phyloP scores from a whole-genome alignment of 352 stramenopile genomes.

The Phytopythium chamaehyphon region DNA sequence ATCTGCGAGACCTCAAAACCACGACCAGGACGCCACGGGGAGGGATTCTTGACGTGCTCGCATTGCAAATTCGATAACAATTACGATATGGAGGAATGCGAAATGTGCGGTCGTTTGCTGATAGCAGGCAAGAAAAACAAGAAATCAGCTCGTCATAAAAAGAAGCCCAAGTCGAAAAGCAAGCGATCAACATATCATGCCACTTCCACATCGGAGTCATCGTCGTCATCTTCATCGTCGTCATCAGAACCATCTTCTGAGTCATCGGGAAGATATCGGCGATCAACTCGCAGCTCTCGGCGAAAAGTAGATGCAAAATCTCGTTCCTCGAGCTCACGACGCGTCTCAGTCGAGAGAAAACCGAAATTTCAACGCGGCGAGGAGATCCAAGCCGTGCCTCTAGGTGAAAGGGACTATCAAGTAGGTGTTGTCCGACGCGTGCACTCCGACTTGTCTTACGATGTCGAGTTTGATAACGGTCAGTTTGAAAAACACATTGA shows the following conservation, averaged over 20 bases:
- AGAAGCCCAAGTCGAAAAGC: constrained; percentile 32
- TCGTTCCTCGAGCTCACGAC: constrained; percentile 14
- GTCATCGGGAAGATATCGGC: constrained; percentile 13
- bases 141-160: constrained; percentile 10
- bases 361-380: constrained; percentile 46
- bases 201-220: constrained; percentile 27
- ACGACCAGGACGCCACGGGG: constrained; percentile 33
- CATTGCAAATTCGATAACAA: constrained; percentile 80
- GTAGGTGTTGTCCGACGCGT: constrained; percentile 47
- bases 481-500: constrained; percentile 54
- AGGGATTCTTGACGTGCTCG: constrained; percentile 51
- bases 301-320: constrained; percentile 29
- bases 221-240: constrained; percentile 12
- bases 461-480: constrained; percentile 65
- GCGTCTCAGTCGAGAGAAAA: constrained; percentile 18
- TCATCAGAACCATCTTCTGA: constrained; percentile 25
- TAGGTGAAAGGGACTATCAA: constrained; percentile 39
- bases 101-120: constrained; percentile 55
- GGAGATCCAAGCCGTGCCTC: constrained; percentile 56
- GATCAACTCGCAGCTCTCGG: constrained; percentile 22
- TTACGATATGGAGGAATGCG: constrained; percentile 60
- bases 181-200: constrained; percentile 32
- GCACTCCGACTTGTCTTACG: constrained; percentile 50
- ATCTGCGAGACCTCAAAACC: constrained; percentile 70
- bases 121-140: constrained; percentile 27